Evolutionary conservation across 176 grass and related monocot species (phyloP), one percentile per base, ranked within the genome.

Genomic region (Oropetium thomaeum): DNA sequence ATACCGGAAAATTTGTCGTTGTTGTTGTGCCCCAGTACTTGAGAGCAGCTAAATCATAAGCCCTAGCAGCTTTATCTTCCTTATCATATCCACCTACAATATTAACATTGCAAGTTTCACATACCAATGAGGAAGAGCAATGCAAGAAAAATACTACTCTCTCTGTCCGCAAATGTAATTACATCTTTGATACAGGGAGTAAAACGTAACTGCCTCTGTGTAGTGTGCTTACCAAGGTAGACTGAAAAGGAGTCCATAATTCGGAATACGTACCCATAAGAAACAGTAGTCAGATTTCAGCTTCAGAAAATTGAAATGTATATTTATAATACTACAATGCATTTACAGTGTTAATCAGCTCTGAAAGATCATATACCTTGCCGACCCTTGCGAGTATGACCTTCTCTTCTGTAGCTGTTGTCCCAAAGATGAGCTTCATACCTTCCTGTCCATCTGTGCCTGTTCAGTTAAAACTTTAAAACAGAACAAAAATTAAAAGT

Each of bases 371-470:
- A 5, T 49, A 45, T 73, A 95, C 92, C 88, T 88, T 95, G 88
- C 59, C 88, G 65, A 3, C 92, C 92, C 52, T 95, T 91, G 29
- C 92, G 82, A 34, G 85, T 95, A 51, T 95, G 92, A 22, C 92
- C 88, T 84, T 89, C 88, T 74, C 88, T 88, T 84, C 92, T 86
- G 81, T 88, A 95, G 59, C 87, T 90, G 73, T 90, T 94, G 48
- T 94, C 91, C 91, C 91, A 93, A 33, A 93, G 85, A 85, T 93
- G 91, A 1, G 91, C 91, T 33, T 93, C 87, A 39, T 94, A 94
- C 29, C 91, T 81, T 63, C 91, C 91, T 34, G 91, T 93, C 91
- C 91, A 93, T 40, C 91, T 90, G 62, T 93, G 91, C 59, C 91
- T 93, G 62, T 81, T n/a, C 29, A 49, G 2, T 10, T 4, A 9